These are phyloP conservation scores for Nicotiana noctiflora DNA, from an alignment of 257 asterid genomes.

Conservation along the genomic window DNA sequence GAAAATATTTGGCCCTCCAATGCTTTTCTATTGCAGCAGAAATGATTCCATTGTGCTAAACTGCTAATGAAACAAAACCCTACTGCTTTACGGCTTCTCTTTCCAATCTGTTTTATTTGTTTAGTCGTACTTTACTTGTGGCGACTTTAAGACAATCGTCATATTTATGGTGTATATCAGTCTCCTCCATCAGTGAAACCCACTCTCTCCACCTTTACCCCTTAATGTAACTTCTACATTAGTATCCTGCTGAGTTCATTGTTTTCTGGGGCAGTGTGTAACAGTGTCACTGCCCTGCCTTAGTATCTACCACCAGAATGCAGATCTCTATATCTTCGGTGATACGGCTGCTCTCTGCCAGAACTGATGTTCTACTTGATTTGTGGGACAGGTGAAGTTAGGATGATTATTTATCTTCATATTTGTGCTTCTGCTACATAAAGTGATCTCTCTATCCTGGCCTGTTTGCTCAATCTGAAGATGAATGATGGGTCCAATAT, in stretches of 20 bases:
- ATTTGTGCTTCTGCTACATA: neutral
- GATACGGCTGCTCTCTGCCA: neutral
- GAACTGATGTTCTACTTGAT: neutral
- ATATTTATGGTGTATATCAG: neutral
- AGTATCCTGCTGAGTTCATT: neutral
- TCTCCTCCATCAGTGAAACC: neutral
- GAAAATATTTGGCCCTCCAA: neutral
- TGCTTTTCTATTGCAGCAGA: neutral
- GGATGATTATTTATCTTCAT: neutral
- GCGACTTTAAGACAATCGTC: neutral
- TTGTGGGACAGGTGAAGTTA: neutral
- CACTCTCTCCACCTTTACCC: neutral
- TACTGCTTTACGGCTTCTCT: neutral
- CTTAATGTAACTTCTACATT: neutral
- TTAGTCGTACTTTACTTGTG: neutral
- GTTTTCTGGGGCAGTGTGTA: neutral
- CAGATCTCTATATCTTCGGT: neutral
- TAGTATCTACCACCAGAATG: neutral
- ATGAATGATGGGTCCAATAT: no score
- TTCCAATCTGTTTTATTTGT: neutral
- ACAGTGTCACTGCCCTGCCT: neutral
- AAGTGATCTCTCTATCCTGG: neutral
- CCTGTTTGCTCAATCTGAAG: no score
- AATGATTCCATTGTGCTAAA: neutral
- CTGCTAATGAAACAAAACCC: neutral